These are phyloP conservation scores for Polymyxa betae DNA, from an alignment of 208 protist species.

Conservation along the genomic window DNA sequence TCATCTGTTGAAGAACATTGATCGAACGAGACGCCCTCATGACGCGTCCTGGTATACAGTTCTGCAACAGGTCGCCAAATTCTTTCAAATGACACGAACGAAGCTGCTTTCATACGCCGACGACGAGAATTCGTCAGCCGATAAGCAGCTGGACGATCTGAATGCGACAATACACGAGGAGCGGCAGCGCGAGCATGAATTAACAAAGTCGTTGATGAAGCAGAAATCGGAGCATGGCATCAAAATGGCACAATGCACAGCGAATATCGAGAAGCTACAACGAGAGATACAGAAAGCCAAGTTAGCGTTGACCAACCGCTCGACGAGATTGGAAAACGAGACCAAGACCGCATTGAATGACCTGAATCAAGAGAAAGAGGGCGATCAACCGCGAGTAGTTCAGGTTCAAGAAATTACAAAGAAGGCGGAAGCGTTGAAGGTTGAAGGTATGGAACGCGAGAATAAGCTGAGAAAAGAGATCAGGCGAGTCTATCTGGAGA, in stretches of 20 bases:
- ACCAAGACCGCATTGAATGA: background rate
- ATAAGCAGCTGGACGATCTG: background rate
- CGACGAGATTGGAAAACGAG: background rate
- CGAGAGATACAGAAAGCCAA: background rate
- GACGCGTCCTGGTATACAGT: background rate
- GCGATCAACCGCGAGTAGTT: background rate
- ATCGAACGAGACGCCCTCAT: background rate
- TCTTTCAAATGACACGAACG: background rate
- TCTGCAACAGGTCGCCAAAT: background rate
- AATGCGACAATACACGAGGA: background rate
- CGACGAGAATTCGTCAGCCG: background rate
- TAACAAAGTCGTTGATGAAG: background rate
- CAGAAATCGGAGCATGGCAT: background rate
- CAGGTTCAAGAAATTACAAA: background rate
- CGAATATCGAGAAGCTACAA: background rate
- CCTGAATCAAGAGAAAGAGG: background rate
- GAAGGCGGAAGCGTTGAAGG: background rate
- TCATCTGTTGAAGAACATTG: background rate
- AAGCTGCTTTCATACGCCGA: background rate
- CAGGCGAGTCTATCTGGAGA: background rate
- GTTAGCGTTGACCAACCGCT: background rate
- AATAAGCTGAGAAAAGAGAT: slow-evolving; percentile 9
- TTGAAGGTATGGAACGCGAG: background rate
- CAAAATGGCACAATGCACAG: background rate
- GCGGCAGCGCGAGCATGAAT: background rate